Evolutionary conservation across 345 rosid genomes (phyloP).

Genomic region (Linum lewisii): DNA sequence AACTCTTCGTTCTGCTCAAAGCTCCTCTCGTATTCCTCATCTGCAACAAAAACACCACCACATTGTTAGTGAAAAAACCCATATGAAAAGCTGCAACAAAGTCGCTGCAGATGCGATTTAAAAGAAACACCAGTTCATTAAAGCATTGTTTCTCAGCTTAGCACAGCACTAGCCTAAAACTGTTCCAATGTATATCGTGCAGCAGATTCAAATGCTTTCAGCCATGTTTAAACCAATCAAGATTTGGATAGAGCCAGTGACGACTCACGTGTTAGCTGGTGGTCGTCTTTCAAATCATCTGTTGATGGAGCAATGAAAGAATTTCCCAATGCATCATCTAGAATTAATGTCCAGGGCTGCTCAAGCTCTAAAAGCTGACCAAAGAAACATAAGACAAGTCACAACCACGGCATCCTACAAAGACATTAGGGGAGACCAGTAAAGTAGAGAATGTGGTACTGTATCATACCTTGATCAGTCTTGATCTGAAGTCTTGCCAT

Average conservation of each 20-base stretch:
- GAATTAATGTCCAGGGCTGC: constrained; percentile 67
- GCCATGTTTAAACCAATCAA: not conserved
- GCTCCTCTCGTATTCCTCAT: too few species aligned
- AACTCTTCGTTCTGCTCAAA: too few species aligned
- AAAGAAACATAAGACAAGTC: not conserved
- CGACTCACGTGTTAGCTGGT: constrained; percentile 68
- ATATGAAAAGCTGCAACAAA: too few species aligned
- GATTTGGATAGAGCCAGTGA: not conserved
- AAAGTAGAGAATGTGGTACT: not conserved
- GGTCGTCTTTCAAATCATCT: constrained; percentile 79
- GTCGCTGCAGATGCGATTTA: too few species aligned
- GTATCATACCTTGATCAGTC: constrained; percentile 49
- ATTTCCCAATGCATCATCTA: constrained; percentile 86
- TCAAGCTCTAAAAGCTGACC: constrained; percentile 60
- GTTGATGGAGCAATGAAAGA: constrained; percentile 75
- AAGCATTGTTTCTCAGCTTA: too few species aligned
- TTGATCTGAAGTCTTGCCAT: constrained; percentile 68
- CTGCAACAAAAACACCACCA: too few species aligned
- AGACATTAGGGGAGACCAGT: not conserved
- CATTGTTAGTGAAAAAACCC: too few species aligned
- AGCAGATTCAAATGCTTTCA: too few species aligned
- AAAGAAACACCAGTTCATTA: too few species aligned
- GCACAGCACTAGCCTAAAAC: too few species aligned
- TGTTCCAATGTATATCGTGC: too few species aligned
- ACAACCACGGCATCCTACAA: not conserved